Evolutionary conservation across 257 asterid species (phyloP), one percentile per base, ranked within the genome.

Genomic region (Przewalskia tangutica): DNA sequence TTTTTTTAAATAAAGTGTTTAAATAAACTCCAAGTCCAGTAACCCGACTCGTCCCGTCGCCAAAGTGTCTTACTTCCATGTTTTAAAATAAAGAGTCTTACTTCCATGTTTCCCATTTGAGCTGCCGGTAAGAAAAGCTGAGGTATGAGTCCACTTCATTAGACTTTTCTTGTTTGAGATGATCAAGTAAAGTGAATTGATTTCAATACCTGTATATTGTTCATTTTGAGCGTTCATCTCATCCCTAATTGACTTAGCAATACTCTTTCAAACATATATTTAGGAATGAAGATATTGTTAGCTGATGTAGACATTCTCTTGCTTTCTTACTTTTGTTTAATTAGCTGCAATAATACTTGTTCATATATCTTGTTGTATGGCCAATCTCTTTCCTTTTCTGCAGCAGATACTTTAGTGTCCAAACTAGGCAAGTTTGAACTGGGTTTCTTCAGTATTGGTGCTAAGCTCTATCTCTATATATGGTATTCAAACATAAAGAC

Each of bases 401-500:
- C 8, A 55, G 60, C 20, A 16, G 60, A 16, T 55, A 55, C 23
- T 3, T 58, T 79, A 59, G 71, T 79, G 32, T 79, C 82, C 12
- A n/a, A 54, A 2, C 36, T 20, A 18, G 60, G 46, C 10, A 6
- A 42, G 11, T 59, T 85, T 55, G 86, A 79, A n/a, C 79, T 85
- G 71, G 89, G 90, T 13, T 88, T 86, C 85, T 86, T 88, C 63
- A 10, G 66, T 82, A 81, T 62, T 14, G 62, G 81, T 0, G 85
- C 86, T 64, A 81, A 77, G 54, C 70, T 9, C 12, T 90, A 87
- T 59, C n/a, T 86, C 36, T 90, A 86, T 16, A 87, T 90, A 42
- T 87, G 89, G 93, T 90, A 85, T 81, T 83, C 81, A 23, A 85
- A 82, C 34, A 67, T 87, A 44, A 77, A 85, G 0, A 48, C 4